Evolutionary conservation across 768 basidiomycete genomes (phyloP).

Genomic region (Podaxis carcinomalis): DNA sequence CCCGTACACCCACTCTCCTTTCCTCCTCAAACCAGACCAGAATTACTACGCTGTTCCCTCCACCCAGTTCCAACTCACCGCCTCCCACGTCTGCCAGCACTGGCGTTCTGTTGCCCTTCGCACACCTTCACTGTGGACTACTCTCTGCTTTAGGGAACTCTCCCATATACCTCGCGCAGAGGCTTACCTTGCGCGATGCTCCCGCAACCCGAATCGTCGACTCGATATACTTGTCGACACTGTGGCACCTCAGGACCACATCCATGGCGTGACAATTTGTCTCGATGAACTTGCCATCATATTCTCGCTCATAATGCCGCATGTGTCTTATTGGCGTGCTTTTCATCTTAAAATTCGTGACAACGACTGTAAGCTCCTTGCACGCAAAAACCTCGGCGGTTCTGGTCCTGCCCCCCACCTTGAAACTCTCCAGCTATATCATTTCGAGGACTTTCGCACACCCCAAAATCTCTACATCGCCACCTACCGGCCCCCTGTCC

Average conservation of each 20-base stretch:
- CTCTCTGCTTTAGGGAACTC: conserved; percentile 48
- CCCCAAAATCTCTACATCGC: conserved; percentile 48
- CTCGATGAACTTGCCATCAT: conserved; percentile 42
- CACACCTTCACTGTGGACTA: conserved; percentile 51
- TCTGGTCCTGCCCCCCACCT: conserved; percentile 54
- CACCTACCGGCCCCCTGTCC: conserved; percentile 55
- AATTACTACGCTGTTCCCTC: conserved; percentile 35
- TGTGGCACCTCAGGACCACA: conserved; percentile 44
- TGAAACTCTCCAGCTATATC: conserved; percentile 59
- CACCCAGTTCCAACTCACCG: conserved; percentile 47
- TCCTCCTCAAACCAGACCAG: conserved; percentile 45
- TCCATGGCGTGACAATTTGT: conserved; percentile 47
- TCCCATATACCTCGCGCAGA: conserved; percentile 45
- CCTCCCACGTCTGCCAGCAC: conserved; percentile 53
- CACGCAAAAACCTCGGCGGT: conserved; percentile 43
- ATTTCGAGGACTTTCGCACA: conserved; percentile 54
- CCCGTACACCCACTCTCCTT: conserved; percentile 42
- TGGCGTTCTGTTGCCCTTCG: conserved; percentile 54
- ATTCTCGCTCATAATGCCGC: conserved; percentile 39
- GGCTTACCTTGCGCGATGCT: conserved; percentile 38
- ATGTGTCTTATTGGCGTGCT: conserved; percentile 52
- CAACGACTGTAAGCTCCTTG: conserved; percentile 51
- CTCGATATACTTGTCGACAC: conserved; percentile 59
- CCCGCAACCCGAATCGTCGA: conserved; percentile 20
- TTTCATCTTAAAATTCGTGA: conserved; percentile 58